Evolutionary conservation across 306 rosid genomes (phyloP).

Genomic region (Prunus davidiana): DNA sequence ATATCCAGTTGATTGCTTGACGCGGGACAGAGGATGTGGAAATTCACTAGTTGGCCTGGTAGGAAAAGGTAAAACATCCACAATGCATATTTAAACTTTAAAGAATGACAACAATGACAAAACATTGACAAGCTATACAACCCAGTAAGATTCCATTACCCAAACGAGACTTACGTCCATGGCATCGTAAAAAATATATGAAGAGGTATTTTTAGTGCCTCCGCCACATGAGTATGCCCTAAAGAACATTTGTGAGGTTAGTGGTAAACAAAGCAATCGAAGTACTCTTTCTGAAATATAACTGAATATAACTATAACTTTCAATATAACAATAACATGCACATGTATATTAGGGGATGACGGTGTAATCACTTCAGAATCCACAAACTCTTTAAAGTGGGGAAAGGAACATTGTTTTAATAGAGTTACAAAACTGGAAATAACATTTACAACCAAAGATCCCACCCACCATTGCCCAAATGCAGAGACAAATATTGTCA

Average conservation of each 20-base stretch:
- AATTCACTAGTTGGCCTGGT: slow-evolving; percentile 98
- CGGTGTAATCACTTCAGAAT: background rate
- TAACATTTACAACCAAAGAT: background rate
- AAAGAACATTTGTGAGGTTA: slow-evolving; percentile 36
- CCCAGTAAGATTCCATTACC: slow-evolving; percentile 33
- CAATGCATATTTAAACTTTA: slow-evolving; percentile 26
- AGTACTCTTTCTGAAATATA: background rate
- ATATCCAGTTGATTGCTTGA: slow-evolving; percentile 91
- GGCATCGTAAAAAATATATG: slow-evolving; percentile 99
- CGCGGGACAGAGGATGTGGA: slow-evolving; percentile 98
- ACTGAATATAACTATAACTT: slow-evolving; percentile 3
- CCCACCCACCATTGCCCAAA: slow-evolving; percentile 2
- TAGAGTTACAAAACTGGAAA: background rate
- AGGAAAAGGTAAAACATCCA: slow-evolving; percentile 22
- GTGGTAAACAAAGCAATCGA: background rate
- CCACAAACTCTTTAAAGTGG: background rate
- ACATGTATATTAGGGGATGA: background rate
- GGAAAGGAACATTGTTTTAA: background rate
- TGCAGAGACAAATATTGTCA: background rate
- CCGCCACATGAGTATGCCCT: slow-evolving; percentile 99
- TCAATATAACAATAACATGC: background rate
- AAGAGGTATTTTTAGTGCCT: slow-evolving; percentile 87
- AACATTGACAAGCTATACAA: slow-evolving; percentile 13
- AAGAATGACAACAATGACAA: slow-evolving; percentile 3
- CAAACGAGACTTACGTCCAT: slow-evolving; percentile 97